phyloP scores from a whole-genome alignment of 2,329 filamentous ascomycete species.

The Lojkania enalia region DNA sequence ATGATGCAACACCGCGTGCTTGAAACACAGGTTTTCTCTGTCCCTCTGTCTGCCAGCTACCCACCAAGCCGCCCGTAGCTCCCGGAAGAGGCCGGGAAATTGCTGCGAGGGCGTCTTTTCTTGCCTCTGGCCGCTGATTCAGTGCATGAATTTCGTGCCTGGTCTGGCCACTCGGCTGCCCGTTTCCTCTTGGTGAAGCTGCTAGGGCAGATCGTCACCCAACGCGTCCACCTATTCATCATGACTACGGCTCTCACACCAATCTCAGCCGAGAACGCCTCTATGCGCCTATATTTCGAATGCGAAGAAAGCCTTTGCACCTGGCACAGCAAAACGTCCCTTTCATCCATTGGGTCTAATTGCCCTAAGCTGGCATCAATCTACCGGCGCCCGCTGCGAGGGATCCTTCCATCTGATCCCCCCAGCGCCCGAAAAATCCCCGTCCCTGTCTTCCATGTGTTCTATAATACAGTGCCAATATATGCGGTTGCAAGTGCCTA shows the following conservation, averaged over 20 bases:
- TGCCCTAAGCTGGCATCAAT: no score
- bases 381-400: neutral
- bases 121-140: conserved; percentile 2
- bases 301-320: neutral
- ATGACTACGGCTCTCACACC: conserved; percentile 1
- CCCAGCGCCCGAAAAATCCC: neutral
- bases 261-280: neutral
- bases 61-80: neutral
- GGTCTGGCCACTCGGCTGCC: neutral
- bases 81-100: neutral
- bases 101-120: neutral
- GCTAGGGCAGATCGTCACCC: neutral
- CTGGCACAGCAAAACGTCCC: no score
- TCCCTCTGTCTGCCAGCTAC: neutral
- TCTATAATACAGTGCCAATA: conserved; percentile 15
- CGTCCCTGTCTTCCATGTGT: conserved; percentile 6
- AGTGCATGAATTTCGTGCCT: conserved; percentile 3
- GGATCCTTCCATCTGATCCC: neutral
- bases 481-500: conserved; percentile 6
- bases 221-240: conserved; percentile 1
- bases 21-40: conserved; percentile 14
- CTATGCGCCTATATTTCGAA: neutral
- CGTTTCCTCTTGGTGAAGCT: no score
- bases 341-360: no score
- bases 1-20: conserved; percentile 20